Conservation (phyloP, 108 stramenopile genomes). For the Pseudonitzschia delicatissima region DNA sequence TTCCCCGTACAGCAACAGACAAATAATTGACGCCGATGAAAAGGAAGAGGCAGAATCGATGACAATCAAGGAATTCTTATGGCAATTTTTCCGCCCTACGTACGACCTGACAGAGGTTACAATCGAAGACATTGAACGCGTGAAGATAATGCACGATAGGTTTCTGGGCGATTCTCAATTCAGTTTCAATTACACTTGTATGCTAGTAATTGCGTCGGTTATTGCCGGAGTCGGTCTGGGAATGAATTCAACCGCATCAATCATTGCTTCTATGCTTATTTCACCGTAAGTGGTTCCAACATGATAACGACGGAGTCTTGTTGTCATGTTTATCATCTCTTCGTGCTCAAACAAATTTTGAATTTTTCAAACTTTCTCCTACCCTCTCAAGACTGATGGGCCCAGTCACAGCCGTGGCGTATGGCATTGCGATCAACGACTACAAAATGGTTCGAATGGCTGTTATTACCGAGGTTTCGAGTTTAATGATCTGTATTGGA, state of each 20-base stretch:
- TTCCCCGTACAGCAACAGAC: background rate
- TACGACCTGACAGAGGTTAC: slow-evolving; percentile 11
- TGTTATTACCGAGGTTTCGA: slow-evolving; percentile 54
- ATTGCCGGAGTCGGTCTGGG: slow-evolving; percentile 79
- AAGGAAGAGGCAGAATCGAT: background rate
- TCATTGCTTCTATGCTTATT: slow-evolving; percentile 85
- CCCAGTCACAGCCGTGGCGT: slow-evolving; percentile 49
- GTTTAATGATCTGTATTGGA: slow-evolving; percentile 56
- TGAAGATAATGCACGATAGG: slow-evolving; percentile 19
- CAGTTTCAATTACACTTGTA: slow-evolving; percentile 39
- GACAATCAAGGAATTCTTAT: background rate
- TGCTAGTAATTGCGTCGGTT: slow-evolving; percentile 66
- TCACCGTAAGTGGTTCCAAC: slow-evolving; percentile 38
- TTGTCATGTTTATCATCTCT: no score
- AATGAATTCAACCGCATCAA: slow-evolving; percentile 57
- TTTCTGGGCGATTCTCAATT: slow-evolving; percentile 25
- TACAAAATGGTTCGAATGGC: slow-evolving; percentile 48
- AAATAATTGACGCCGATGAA: background rate
- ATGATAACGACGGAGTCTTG: no score
- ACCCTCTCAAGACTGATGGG: slow-evolving; percentile 50
- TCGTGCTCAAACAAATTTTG: background rate
- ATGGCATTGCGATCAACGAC: slow-evolving; percentile 66
- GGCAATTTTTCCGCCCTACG: slow-evolving; percentile 6
- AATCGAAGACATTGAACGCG: slow-evolving; percentile 23
- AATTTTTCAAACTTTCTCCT: background rate